Evolutionary conservation across 1,284 basidiomycete genomes (phyloP).

Genomic region (Malassezia obtusa): DNA sequence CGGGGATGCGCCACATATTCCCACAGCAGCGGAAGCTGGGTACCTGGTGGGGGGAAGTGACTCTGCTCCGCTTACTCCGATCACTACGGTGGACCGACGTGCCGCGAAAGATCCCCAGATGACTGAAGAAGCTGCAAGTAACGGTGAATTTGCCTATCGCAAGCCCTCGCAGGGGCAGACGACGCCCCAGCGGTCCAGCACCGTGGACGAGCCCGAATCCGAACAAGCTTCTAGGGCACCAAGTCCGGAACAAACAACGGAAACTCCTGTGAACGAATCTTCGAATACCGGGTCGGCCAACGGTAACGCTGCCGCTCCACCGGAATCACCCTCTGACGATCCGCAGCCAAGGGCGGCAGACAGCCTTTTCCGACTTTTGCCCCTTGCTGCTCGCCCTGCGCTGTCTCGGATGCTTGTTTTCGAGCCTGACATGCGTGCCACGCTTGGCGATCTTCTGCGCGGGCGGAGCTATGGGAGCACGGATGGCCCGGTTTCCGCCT

Average conservation of each 20-base stretch:
- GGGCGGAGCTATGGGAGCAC: constrained; percentile 53
- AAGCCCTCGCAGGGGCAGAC: neutral
- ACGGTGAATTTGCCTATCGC: neutral
- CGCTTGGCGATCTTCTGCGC: constrained; percentile 80
- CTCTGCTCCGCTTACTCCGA: constrained; percentile 1
- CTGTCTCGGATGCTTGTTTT: constrained; percentile 88
- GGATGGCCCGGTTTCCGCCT: constrained; percentile 27
- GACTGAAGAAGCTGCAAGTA: neutral
- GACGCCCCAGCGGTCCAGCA: neutral
- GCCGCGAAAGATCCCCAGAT: neutral
- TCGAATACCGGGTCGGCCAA: too few relatives aligned
- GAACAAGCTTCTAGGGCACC: neutral
- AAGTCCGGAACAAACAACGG: neutral
- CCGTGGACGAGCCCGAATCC: neutral
- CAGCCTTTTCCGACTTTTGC: constrained; percentile 91
- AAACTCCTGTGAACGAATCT: neutral
- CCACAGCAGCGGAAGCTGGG: constrained; percentile 7
- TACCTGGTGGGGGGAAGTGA: constrained; percentile 4
- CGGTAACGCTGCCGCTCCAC: neutral
- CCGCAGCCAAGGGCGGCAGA: constrained; percentile 59
- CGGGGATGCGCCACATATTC: constrained; percentile 4
- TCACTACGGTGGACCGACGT: neutral
- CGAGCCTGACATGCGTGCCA: constrained; percentile 78
- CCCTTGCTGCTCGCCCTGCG: constrained; percentile 67
- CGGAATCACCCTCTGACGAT: neutral